Conservation (phyloP, 139 green algal genomes). For the Chlamydomonas incerta region DNA sequence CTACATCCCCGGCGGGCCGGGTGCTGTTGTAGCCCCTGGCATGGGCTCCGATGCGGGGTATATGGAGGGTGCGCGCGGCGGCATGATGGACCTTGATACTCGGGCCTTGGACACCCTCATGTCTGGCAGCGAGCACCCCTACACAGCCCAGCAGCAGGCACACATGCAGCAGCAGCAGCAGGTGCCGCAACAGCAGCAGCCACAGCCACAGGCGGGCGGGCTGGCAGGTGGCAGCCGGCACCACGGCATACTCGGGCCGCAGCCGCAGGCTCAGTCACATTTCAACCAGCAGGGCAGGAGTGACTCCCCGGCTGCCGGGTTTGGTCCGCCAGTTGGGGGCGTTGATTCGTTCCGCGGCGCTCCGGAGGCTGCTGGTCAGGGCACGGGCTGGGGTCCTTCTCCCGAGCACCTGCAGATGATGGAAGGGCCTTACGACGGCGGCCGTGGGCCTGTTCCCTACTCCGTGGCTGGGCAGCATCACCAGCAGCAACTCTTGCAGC, state of each 20-base stretch:
- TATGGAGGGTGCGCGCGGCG: neutral
- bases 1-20: no score
- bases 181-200: neutral
- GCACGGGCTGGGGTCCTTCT: no score
- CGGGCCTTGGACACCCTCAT: neutral
- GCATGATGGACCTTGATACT: conserved; percentile 9
- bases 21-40: neutral
- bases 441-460: neutral
- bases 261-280: no score
- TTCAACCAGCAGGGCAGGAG: no score
- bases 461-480: neutral
- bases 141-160: neutral
- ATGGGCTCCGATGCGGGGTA: neutral
- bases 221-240: no score
- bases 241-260: no score
- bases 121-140: neutral
- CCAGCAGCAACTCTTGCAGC: neutral
- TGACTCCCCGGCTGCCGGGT: no score
- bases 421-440: no score
- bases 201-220: neutral
- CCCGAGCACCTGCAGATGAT: no score
- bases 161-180: conserved; percentile 10
- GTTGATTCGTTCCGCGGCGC: no score
- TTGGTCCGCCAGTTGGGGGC: no score
- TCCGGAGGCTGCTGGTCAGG: no score